phyloP scores from a whole-genome alignment of 306 rosid species.

The Prunus campanulata region DNA sequence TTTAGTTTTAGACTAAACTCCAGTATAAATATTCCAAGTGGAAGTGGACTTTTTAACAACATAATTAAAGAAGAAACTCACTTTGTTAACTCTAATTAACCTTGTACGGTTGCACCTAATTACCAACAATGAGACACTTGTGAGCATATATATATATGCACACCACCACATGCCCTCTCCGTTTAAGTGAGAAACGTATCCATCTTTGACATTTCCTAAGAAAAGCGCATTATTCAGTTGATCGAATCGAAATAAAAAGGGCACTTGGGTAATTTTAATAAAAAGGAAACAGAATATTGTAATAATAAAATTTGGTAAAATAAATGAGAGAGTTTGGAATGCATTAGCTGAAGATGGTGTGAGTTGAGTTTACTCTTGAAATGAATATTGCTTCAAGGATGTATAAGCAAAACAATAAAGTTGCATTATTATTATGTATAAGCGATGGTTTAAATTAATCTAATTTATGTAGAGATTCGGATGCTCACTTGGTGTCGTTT shows the following conservation, averaged over 20 bases:
- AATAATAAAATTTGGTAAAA: too few species aligned
- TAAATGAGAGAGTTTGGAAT: too few species aligned
- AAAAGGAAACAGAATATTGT: too few species aligned
- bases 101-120: background rate
- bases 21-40: background rate
- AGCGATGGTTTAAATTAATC: too few species aligned
- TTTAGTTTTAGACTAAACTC: background rate
- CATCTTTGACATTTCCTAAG: background rate
- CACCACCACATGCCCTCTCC: background rate
- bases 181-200: background rate
- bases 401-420: background rate
- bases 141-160: background rate
- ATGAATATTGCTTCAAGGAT: background rate
- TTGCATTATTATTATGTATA: too few species aligned
- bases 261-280: too few species aligned
- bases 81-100: background rate
- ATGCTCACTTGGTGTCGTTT: background rate
- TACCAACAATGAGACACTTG: constrained; percentile 1
- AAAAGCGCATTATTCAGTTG: background rate
- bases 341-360: background rate
- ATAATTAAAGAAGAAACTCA: background rate
- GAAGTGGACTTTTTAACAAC: background rate
- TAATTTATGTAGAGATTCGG: too few species aligned
- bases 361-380: background rate
- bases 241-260: too few species aligned